Base-by-base conservation (phyloP, 2,329 filamentous ascomycete genomes). In the Pezicula carpinea region DNA sequence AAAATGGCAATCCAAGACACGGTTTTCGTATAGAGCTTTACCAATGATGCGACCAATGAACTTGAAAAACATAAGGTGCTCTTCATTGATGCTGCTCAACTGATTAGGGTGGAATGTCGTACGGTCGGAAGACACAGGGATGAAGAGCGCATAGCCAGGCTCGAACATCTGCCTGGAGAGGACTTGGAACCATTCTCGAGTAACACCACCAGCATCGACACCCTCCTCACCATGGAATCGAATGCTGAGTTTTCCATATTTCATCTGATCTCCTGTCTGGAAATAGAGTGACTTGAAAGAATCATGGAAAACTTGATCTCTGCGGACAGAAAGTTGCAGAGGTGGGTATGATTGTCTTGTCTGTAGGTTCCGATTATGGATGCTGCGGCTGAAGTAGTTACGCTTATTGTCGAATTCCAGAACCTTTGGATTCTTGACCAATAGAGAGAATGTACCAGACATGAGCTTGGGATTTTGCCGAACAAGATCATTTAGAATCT, bases 331-430 rank as follows among this genome's bases (percentile, higher is more conserved):
- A 39, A 99, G 80, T 66, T 96, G 90, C 43, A 99, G 74, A 18
- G 80, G 67, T 36, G 89, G 86, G 60, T 74, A 80, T 39, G 82
- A 81, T 57, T 88, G 82, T 36, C 90, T 83, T 50, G 77, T 78
- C 59, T 89, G 83, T 45, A 80, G 79, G 44, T 78, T 78, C 43
- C 87, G 81, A 39, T 80, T 80, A 66, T 99, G 93, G 10, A 99
- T 84, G 61, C 89, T 91, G 51, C 93, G 87, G 64, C 83, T 96
- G 75, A 99, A 99, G 76, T 95, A 99, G 70, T 95, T 97, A 60
- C 93, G 90, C 75, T 99, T 99, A 73, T 99, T 99, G 71, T 99
- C 93, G 61, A 99, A 99, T 64, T 99, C 93, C 11, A 99, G 75
- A 3, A 99, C 95, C 76, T 97, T 99, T 21, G 93, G 95, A 63